These are phyloP conservation scores for Citrullus colocynthis DNA, from an alignment of 306 rosid species.

Conservation along the genomic window DNA sequence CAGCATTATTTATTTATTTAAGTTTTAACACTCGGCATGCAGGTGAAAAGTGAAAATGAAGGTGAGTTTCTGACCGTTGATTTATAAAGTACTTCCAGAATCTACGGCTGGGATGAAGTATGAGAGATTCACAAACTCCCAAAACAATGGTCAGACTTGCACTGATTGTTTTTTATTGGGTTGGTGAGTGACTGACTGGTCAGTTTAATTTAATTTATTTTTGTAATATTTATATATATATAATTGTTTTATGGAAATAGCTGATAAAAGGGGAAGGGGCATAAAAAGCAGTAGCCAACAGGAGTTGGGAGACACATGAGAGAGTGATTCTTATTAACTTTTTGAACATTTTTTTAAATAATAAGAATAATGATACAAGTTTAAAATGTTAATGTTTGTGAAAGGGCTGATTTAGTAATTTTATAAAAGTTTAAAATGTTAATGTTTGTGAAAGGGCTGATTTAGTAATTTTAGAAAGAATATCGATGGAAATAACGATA, in stretches of 20 bases:
- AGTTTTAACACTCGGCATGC: neutral
- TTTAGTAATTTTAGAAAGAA: too few relatives aligned
- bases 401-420: too few relatives aligned
- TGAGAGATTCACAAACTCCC: neutral
- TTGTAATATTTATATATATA: neutral
- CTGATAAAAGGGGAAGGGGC: neutral
- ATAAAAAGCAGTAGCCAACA: neutral
- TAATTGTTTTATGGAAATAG: neutral
- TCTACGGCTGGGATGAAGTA: neutral
- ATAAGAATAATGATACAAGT: too few relatives aligned
- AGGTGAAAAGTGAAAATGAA: constrained; percentile 5
- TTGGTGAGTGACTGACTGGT: constrained; percentile 7
- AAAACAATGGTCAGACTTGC: neutral
- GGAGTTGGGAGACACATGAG: constrained; percentile 2
- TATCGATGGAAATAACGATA: too few relatives aligned
- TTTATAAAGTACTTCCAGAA: neutral
- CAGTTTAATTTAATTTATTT: neutral
- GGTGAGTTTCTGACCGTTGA: neutral
- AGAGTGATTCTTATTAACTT: neutral
- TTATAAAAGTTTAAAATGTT: too few relatives aligned
- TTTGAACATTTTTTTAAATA: neutral
- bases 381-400: too few relatives aligned
- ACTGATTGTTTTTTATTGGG: constrained; percentile 4
- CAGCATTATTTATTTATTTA: neutral
- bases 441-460: too few relatives aligned